These are phyloP conservation scores for Chlorella sp. DNA, from an alignment of 139 green algal genomes.

Conservation along the genomic window DNA sequence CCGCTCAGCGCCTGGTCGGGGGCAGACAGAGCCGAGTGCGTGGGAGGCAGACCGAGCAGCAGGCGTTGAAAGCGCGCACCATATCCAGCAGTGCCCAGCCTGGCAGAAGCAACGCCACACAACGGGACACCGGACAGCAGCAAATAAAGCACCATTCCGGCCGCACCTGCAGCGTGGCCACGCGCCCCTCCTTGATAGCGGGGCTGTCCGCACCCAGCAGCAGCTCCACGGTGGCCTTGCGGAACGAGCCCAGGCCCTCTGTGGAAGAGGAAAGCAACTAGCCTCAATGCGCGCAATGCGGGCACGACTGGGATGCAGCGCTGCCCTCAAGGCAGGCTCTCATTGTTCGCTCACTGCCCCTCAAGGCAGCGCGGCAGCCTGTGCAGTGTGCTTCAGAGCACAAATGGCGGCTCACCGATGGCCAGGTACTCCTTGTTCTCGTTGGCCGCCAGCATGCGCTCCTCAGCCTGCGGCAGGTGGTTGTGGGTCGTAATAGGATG, in stretches of 20 bases:
- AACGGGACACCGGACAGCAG: too few species aligned
- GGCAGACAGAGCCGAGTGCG: not conserved
- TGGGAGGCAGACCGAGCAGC: too few species aligned
- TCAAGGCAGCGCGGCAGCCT: too few species aligned
- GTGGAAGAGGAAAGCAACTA: not conserved
- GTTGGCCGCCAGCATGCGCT: slow-evolving; percentile 80
- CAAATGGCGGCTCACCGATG: too few species aligned
- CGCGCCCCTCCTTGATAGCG: slow-evolving; percentile 72
- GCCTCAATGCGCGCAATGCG: too few species aligned
- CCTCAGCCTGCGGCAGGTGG: slow-evolving; percentile 79
- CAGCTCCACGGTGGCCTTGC: slow-evolving; percentile 85
- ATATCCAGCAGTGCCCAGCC: too few species aligned
- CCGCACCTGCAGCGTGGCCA: slow-evolving; percentile 20
- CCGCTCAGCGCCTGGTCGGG: slow-evolving; percentile 82
- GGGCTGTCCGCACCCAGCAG: slow-evolving; percentile 80
- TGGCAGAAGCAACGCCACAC: not conserved
- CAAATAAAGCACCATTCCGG: not conserved
- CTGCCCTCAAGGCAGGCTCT: too few species aligned
- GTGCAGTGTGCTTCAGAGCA: too few species aligned
- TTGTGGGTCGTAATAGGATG: not conserved
- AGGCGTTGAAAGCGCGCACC: too few species aligned
- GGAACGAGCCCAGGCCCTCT: slow-evolving; percentile 89
- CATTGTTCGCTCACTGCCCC: too few species aligned
- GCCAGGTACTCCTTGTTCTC: slow-evolving; percentile 92
- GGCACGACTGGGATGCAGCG: too few species aligned